These are phyloP conservation scores for Pseudogymnoascus sp. DNA, from an alignment of 2,329 filamentous ascomycete genomes.

Conservation along the genomic window DNA sequence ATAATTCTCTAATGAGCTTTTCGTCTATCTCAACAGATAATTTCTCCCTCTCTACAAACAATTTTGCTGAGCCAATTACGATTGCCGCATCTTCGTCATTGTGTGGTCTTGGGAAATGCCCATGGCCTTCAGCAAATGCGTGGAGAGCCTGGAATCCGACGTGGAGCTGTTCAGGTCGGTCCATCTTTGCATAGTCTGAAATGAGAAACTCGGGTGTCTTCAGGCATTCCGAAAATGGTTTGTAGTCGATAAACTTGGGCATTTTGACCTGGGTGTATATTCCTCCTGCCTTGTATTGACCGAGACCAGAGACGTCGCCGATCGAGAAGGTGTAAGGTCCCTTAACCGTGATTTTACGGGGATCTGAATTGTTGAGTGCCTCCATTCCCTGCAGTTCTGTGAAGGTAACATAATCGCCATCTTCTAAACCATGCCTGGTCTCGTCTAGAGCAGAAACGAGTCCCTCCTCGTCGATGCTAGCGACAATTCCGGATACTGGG, in stretches of 20 bases:
- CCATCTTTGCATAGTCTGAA: conserved; percentile 96
- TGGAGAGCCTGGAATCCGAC: conserved; percentile 88
- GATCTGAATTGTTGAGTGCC: conserved; percentile 69
- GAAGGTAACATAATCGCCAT: conserved; percentile 95
- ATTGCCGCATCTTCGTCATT: conserved; percentile 76
- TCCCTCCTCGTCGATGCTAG: conserved; percentile 80
- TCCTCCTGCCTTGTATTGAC: conserved; percentile 80
- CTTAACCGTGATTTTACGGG: conserved; percentile 86
- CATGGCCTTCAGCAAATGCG: conserved; percentile 68
- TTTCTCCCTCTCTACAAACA: conserved; percentile 65
- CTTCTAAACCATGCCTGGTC: conserved; percentile 87
- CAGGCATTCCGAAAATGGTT: conserved; percentile 66
- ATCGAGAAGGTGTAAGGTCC: conserved; percentile 97
- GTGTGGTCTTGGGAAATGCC: conserved; percentile 71
- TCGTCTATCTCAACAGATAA: conserved; percentile 80
- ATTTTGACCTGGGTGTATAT: conserved; percentile 97
- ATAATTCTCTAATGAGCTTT: conserved; percentile 85
- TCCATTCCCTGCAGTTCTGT: conserved; percentile 92
- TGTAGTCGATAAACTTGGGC: conserved; percentile 89
- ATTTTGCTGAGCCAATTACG: conserved; percentile 65
- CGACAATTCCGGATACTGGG: conserved; percentile 78
- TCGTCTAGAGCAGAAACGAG: conserved; percentile 90
- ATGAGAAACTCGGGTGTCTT: conserved; percentile 84
- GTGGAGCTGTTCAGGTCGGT: conserved; percentile 86
- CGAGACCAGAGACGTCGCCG: conserved; percentile 80